Percentiles rank a stretch among this genome's conserved stretches.
These are phyloP conservation scores for Gymnopilus junonius DNA, from an alignment of 768 basidiomycete genomes.

Conservation along the genomic window DNA sequence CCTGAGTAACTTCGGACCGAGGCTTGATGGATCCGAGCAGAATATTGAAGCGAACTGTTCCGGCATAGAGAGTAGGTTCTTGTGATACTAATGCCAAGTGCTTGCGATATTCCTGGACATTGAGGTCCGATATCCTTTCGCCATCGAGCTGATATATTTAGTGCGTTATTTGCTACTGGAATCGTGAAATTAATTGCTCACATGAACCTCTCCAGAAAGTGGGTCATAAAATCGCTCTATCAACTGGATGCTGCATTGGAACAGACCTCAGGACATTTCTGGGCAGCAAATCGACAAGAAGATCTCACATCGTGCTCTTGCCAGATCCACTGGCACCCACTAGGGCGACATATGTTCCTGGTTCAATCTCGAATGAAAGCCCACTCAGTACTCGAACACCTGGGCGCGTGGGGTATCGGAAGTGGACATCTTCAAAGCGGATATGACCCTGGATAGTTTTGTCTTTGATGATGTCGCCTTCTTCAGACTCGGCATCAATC, in stretches of 20 bases:
- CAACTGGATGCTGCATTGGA: constrained; percentile 62
- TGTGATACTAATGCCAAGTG: constrained; percentile 92
- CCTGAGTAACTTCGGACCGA: constrained; percentile 76
- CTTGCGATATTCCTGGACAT: constrained; percentile 86
- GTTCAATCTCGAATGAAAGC: constrained; percentile 71
- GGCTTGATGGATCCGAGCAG: constrained; percentile 84
- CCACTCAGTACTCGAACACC: constrained; percentile 82
- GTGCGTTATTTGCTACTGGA: background rate
- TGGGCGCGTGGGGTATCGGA: constrained; percentile 90
- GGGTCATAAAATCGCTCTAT: constrained; percentile 91
- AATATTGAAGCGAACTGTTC: constrained; percentile 90
- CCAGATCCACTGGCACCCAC: constrained; percentile 84
- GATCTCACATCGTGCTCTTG: constrained; percentile 76
- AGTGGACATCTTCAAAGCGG: constrained; percentile 78
- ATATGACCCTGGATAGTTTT: constrained; percentile 61
- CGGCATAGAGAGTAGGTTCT: constrained; percentile 87
- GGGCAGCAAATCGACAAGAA: background rate
- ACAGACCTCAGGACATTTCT: background rate
- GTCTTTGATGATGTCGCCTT: constrained; percentile 57
- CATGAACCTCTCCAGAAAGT: constrained; percentile 67
- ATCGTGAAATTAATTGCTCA: constrained; percentile 33
- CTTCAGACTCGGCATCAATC: constrained; percentile 78
- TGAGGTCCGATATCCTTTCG: constrained; percentile 73
- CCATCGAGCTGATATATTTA: constrained; percentile 60
- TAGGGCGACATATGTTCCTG: constrained; percentile 80